phyloP scores from a whole-genome alignment of 2,329 filamentous ascomycete genomes.

The Colletotrichum kahawae region DNA sequence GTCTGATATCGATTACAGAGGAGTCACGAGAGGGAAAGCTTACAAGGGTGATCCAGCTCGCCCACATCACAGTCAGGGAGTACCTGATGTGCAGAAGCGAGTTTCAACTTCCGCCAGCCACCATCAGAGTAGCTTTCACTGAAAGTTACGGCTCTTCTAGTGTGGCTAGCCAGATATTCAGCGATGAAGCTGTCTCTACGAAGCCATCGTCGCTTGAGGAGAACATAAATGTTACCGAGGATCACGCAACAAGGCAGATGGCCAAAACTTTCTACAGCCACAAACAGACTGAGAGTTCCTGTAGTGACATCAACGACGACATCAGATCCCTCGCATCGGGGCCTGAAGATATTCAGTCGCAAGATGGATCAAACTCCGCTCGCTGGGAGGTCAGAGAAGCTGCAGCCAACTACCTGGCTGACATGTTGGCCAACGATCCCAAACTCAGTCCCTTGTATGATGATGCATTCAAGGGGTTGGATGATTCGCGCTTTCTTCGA shows the following conservation, averaged over 20 bases:
- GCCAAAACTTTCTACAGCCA: neutral
- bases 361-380: neutral
- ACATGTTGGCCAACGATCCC: neutral
- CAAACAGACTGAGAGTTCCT: neutral
- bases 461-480: neutral
- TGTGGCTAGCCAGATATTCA: neutral
- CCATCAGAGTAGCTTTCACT: neutral
- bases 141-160: neutral
- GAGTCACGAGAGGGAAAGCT: neutral
- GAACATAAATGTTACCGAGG: rapidly evolving
- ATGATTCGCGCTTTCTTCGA: neutral
- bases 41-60: slow-evolving; percentile 22
- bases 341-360: neutral
- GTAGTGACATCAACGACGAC: rapidly evolving
- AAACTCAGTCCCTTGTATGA: rapidly evolving
- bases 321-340: neutral
- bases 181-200: neutral
- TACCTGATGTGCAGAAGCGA: slow-evolving; percentile 14
- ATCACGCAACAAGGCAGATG: neutral
- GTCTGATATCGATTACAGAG: slow-evolving; percentile 20
- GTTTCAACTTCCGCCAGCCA: neutral
- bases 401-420: neutral
- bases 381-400: neutral
- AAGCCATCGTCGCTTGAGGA: neutral
- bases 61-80: slow-evolving; percentile 29